These are phyloP conservation scores for Saturnispora dispora DNA, from an alignment of 805 yeast species.

Conservation along the genomic window DNA sequence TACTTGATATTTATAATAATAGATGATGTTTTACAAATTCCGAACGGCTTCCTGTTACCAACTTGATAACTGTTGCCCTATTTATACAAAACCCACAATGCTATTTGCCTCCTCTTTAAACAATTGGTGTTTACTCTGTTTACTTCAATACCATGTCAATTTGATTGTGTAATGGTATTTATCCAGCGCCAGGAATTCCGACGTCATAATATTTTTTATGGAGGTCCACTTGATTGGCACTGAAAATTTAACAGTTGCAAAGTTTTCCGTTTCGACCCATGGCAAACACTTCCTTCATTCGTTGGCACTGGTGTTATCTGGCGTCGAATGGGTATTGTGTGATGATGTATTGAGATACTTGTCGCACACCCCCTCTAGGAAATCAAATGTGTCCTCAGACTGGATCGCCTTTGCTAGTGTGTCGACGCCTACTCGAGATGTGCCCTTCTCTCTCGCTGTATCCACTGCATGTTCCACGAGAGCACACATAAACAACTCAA, in stretches of 20 bases:
- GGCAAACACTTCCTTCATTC: background rate
- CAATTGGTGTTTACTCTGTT: background rate
- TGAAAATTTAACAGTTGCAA: no score
- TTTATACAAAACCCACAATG: background rate
- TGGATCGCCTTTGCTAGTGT: conserved; percentile 79
- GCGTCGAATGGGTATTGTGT: background rate
- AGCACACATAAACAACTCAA: conserved; percentile 85
- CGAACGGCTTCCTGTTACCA: background rate
- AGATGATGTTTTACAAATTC: background rate
- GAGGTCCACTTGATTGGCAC: background rate
- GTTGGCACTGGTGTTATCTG: background rate
- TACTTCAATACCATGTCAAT: background rate
- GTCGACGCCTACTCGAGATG: conserved; percentile 72
- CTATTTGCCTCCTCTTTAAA: background rate
- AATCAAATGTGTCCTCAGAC: conserved; percentile 86
- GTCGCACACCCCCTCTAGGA: conserved; percentile 59
- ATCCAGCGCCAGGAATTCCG: background rate
- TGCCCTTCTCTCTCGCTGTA: conserved; percentile 67
- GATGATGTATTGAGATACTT: conserved; percentile 8
- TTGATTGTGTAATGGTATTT: background rate
- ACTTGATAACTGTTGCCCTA: background rate
- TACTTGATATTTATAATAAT: no score
- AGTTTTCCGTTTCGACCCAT: no score
- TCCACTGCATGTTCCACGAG: conserved; percentile 75
- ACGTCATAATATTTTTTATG: background rate